Evolutionary conservation across 2,329 filamentous ascomycete species (phyloP).

Genomic region (Alternaria longipes): DNA sequence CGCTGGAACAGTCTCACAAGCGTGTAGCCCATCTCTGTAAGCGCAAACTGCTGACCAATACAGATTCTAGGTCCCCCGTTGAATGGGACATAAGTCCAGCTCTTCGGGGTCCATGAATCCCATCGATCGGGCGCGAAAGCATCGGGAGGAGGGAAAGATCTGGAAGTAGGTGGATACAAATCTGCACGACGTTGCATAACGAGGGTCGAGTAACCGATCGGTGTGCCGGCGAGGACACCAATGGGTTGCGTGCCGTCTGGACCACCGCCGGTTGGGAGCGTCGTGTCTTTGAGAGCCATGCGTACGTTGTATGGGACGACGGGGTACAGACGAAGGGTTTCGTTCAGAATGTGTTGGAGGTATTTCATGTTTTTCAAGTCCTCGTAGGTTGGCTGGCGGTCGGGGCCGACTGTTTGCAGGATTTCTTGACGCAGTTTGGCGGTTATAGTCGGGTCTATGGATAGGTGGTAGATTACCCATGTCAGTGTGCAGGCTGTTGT

Average conservation of each 20-base stretch:
- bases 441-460: conserved; percentile 73
- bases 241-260: conserved; percentile 56
- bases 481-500: conserved; percentile 85
- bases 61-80: conserved; percentile 61
- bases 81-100: conserved; percentile 61
- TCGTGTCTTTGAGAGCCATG: conserved; percentile 58
- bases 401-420: conserved; percentile 69
- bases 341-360: conserved; percentile 52
- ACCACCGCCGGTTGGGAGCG: conserved; percentile 60
- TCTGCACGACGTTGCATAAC: conserved; percentile 61
- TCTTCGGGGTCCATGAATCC: conserved; percentile 58
- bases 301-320: conserved; percentile 62
- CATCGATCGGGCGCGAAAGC: conserved; percentile 61
- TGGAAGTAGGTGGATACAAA: conserved; percentile 55
- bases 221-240: conserved; percentile 55
- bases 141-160: conserved; percentile 53
- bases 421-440: conserved; percentile 78
- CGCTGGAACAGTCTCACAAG: conserved; percentile 58
- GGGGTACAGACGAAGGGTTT: conserved; percentile 58
- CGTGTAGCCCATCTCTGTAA: conserved; percentile 62
- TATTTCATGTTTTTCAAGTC: conserved; percentile 91
- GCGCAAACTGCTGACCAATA: conserved; percentile 61
- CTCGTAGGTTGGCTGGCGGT: conserved; percentile 71
- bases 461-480: conserved; percentile 85
- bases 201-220: conserved; percentile 58